Conservation (phyloP, 768 basidiomycete species). For the Suillus occidentalis region DNA sequence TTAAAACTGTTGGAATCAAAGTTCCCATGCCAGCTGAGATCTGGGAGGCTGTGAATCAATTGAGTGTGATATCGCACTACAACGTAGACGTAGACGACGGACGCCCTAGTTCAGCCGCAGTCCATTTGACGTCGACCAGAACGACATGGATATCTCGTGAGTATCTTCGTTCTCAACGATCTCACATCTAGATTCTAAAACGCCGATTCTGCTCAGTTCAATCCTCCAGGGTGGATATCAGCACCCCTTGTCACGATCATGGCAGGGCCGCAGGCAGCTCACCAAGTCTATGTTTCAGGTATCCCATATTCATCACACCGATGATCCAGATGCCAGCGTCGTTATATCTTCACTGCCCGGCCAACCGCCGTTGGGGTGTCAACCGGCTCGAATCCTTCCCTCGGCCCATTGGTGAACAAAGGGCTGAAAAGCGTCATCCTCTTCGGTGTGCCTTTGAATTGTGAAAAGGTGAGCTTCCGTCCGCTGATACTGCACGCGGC, state of each 20-base stretch:
- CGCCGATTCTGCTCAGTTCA: constrained; percentile 44
- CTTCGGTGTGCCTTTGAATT: constrained; percentile 88
- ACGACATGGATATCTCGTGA: constrained; percentile 1
- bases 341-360: constrained; percentile 78
- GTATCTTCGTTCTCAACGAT: background rate
- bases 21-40: background rate
- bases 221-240: constrained; percentile 94
- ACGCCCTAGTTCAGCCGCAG: background rate
- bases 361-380: constrained; percentile 93
- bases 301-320: constrained; percentile 98
- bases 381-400: constrained; percentile 85
- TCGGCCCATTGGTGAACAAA: constrained; percentile 85
- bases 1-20: background rate
- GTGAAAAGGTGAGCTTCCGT: constrained; percentile 63
- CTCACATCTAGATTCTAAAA: background rate
- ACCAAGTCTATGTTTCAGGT: constrained; percentile 97
- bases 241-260: constrained; percentile 88
- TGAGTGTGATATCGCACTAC: background rate
- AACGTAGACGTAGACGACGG: background rate
- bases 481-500: background rate
- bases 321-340: constrained; percentile 84
- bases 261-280: constrained; percentile 80
- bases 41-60: background rate
- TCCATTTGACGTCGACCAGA: background rate
- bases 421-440: constrained; percentile 92